Base-by-base conservation (phyloP, 768 basidiomycete species). In the Lactarius akahatsu region DNA sequence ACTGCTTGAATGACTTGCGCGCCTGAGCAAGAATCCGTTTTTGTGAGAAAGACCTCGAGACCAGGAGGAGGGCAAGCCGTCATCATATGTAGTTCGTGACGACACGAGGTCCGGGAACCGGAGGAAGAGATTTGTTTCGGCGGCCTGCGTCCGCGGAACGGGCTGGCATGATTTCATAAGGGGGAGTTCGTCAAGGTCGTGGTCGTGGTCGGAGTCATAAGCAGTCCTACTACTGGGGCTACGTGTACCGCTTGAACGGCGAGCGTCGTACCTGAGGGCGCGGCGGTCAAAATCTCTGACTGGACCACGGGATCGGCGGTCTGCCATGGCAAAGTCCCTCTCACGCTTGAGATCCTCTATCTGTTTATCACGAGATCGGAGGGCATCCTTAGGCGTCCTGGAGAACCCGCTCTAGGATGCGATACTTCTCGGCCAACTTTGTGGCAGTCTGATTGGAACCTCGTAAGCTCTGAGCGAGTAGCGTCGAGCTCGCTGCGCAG, bases 1-100 rank as follows among this genome's bases (percentile, higher is more conserved):
- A 92, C 85, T 3, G 88, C 86, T 73, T 92, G 89, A 57, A 92
- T 83, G 73, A 92, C 82, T 73, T 91, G 89, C 1, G 88, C 86
- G 15, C 90, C 90, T 2, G 89, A 90, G 88, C 86, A 90, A 36
- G 75, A 72, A 75, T 92, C 90, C 38, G 85, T 86, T 67, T 89
- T 87, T 18, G 89, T 89, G 77, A 91, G 81, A 75, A 87, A 91
- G 26, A 81, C 78, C 73, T 91, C 91, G 63, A 79, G 75, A 72
- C 85, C 84, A 64, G 83, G 85, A 40, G 86, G 84, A 15, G 86
- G 88, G 13, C 79, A 80, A 80, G 52, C 84, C 82, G 75, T 91
- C 88, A 36, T 85, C 80, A 50, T 72, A 71, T 67, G 71, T 52
- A 55, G 74, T 41, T 20, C n/a, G 58, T 18, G 8, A 72, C 66